phyloP scores from a whole-genome alignment of 169 alveolate genomes.

The Theileria sp. region DNA sequence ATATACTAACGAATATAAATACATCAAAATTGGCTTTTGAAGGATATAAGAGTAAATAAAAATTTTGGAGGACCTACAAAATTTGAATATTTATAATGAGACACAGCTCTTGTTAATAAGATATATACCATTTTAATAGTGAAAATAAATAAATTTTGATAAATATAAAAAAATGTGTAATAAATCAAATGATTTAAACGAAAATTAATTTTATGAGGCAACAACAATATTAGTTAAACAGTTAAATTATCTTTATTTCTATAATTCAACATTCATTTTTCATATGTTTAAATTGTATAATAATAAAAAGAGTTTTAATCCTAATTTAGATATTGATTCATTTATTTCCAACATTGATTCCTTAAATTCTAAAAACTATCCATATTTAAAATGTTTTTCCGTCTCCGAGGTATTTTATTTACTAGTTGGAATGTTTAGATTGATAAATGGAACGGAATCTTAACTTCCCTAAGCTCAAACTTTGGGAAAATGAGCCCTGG shows the following conservation, averaged over 20 bases:
- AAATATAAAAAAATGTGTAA: not conserved
- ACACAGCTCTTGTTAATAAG: not conserved
- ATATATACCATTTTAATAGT: not conserved
- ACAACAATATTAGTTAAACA: not conserved
- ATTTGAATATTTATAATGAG: not conserved
- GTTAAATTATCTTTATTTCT: no score
- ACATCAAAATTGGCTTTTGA: not conserved
- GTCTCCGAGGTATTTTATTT: slow-evolving; percentile 11
- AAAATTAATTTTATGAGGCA: not conserved
- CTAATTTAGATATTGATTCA: not conserved
- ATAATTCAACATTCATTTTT: no score
- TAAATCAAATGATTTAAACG: not conserved
- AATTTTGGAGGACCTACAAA: slow-evolving; percentile 3
- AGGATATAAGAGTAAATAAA: not conserved
- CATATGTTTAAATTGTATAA: not conserved
- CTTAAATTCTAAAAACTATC: slow-evolving; percentile 1
- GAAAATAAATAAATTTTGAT: not conserved
- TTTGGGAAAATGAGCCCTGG: slow-evolving; percentile 59
- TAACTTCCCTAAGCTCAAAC: slow-evolving; percentile 20
- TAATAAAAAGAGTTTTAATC: no score
- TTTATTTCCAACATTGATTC: not conserved
- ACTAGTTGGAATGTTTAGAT: slow-evolving; percentile 8
- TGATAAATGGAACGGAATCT: slow-evolving; percentile 34
- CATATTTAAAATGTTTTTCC: not conserved
- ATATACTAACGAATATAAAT: not conserved